These are phyloP conservation scores for Inga oerstediana DNA, from an alignment of 306 rosid genomes.

Conservation along the genomic window DNA sequence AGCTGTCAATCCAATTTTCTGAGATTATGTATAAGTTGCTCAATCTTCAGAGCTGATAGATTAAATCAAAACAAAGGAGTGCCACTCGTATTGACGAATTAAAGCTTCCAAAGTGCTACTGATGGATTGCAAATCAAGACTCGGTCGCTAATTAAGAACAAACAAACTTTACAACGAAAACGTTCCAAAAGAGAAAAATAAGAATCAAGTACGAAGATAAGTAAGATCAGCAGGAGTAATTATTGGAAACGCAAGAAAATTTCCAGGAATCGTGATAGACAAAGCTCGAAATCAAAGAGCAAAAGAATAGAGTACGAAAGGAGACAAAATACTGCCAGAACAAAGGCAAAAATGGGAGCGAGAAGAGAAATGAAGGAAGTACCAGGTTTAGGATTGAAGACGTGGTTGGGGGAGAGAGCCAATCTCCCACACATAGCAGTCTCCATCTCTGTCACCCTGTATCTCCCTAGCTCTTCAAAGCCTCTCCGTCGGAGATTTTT, in stretches of 20 bases:
- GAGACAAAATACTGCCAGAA: constrained; percentile 1
- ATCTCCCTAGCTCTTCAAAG: background rate
- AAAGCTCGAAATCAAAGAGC: background rate
- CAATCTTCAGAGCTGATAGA: background rate
- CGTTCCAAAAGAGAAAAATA: background rate
- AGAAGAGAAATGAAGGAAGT: background rate
- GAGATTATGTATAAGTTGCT: background rate
- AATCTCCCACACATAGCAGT: constrained; percentile 67
- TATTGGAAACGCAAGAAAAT: background rate
- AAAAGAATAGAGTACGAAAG: background rate
- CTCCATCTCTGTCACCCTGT: constrained; percentile 50
- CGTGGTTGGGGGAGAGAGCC: constrained; percentile 62
- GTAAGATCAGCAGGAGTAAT: background rate
- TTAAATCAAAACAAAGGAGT: background rate
- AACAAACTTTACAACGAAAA: background rate
- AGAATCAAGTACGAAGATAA: background rate
- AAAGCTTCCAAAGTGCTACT: constrained; percentile 19
- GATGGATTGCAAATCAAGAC: background rate
- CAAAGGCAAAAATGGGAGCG: background rate
- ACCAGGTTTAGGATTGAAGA: constrained; percentile 66
- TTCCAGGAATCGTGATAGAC: background rate
- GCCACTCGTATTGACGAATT: constrained; percentile 2
- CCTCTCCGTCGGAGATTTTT: background rate
- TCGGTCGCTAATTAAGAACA: background rate
- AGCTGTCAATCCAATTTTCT: background rate